These are phyloP conservation scores for Xylariaceae sp. DNA, from an alignment of 2,329 filamentous ascomycete species.

Conservation along the genomic window DNA sequence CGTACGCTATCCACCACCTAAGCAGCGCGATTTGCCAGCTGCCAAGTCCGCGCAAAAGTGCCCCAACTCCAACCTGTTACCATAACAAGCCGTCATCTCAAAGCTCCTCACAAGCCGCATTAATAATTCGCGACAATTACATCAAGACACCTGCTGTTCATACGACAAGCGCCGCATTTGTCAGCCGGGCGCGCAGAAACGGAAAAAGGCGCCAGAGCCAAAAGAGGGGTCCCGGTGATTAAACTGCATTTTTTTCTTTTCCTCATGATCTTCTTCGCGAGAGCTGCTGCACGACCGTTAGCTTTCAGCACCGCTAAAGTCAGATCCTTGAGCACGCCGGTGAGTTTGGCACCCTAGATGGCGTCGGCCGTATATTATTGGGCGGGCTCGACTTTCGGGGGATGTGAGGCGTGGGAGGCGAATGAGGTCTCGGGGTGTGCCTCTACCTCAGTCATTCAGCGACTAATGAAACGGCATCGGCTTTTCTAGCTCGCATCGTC, in stretches of 20 bases:
- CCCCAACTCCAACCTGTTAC: constrained; percentile 12
- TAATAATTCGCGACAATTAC: not conserved
- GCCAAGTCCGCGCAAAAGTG: not conserved
- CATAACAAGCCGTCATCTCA: constrained; percentile 24
- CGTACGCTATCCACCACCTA: not conserved
- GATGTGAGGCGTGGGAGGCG: not conserved
- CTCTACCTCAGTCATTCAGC: constrained; percentile 2
- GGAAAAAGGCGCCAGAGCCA: not conserved
- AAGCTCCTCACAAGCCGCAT: constrained; percentile 11
- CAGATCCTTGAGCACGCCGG: constrained; percentile 29
- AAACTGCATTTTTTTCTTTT: not conserved
- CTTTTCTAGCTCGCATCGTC: constrained; percentile 30
- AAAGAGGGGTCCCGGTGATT: constrained; percentile 6
- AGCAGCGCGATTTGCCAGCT: constrained; percentile 3
- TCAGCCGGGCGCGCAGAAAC: constrained; percentile 19
- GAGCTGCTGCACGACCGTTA: constrained; percentile 34
- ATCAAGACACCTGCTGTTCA: constrained; percentile 4
- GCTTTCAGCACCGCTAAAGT: constrained; percentile 33
- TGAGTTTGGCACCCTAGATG: constrained; percentile 25
- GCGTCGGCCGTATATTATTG: constrained; percentile 1
- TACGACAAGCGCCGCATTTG: constrained; percentile 20
- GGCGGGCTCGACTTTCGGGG: not conserved
- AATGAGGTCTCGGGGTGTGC: not conserved
- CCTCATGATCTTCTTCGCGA: constrained; percentile 43
- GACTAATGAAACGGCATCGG: constrained; percentile 11